Evolutionary conservation across 805 yeast species (phyloP).

Genomic region (Saccharomycopsis amapae): DNA sequence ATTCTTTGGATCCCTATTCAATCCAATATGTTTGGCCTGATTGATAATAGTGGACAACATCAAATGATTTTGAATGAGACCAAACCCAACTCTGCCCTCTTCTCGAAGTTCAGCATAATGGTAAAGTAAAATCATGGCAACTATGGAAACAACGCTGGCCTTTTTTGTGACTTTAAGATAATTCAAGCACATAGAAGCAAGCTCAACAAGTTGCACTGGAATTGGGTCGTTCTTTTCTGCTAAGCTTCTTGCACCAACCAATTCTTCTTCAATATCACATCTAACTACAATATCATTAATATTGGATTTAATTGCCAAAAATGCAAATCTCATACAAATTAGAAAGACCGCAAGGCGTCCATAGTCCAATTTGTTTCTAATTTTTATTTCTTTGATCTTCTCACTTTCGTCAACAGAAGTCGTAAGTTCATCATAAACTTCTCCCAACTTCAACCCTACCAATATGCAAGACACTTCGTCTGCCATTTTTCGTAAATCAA

Average conservation of each 20-base stretch:
- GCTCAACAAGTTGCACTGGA: constrained; percentile 5
- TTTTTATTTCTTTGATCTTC: constrained; percentile 3
- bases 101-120: constrained; percentile 12
- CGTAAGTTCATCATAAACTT: constrained; percentile 1
- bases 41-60: constrained; percentile 2
- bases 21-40: constrained; percentile 10
- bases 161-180: constrained; percentile 10
- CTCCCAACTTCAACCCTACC: constrained; percentile 6
- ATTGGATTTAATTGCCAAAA: constrained; percentile 14
- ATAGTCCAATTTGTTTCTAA: constrained; percentile 10
- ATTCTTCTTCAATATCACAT: constrained; percentile 12
- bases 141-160: constrained; percentile 2
- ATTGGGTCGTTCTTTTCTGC: constrained; percentile 1
- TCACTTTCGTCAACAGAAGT: neutral
- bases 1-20: constrained; percentile 13
- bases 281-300: constrained; percentile 4
- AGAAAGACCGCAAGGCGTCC: constrained; percentile 11
- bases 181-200: constrained; percentile 14
- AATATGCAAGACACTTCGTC: constrained; percentile 5
- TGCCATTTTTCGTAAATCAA: constrained; percentile 4
- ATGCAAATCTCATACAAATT: constrained; percentile 11
- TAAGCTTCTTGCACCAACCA: neutral
- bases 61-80: constrained; percentile 10
- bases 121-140: constrained; percentile 10
- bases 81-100: constrained; percentile 16